These are phyloP conservation scores for Pythium sp. DNA, from an alignment of 352 stramenopile species.

Conservation along the genomic window DNA sequence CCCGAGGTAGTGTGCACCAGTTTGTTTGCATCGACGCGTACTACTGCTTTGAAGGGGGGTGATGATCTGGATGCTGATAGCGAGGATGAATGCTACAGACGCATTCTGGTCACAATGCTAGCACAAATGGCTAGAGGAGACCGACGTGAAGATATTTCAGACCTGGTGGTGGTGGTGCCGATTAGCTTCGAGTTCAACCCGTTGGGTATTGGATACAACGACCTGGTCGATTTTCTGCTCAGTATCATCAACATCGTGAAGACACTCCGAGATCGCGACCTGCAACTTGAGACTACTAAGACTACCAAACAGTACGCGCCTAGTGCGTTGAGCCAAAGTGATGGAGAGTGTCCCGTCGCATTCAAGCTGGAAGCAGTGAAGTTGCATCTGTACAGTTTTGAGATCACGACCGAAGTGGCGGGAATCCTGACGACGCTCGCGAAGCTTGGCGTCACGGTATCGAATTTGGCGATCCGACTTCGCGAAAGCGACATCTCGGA, in stretches of 20 bases:
- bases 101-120: neutral
- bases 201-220: neutral
- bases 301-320: neutral
- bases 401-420: slow-evolving; percentile 6
- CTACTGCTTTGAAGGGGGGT: neutral
- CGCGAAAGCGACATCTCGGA: slow-evolving; percentile 1
- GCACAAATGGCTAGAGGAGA: neutral
- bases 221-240: neutral
- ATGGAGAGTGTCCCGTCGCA: neutral
- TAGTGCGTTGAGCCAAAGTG: neutral
- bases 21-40: neutral
- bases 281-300: neutral
- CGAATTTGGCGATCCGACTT: neutral
- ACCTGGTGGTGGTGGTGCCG: neutral
- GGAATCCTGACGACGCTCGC: neutral
- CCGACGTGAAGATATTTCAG: neutral
- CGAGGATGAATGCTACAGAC: neutral
- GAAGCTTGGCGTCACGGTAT: slow-evolving; percentile 1
- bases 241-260: neutral
- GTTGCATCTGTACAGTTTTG: slow-evolving; percentile 10
- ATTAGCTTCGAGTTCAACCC: slow-evolving; percentile 6
- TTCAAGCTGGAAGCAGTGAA: slow-evolving; percentile 1
- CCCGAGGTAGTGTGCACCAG: neutral
- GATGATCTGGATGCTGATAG: neutral
- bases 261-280: neutral